Evolutionary conservation across 2,329 filamentous ascomycete genomes (phyloP).

Genomic region (Coniella vitis): DNA sequence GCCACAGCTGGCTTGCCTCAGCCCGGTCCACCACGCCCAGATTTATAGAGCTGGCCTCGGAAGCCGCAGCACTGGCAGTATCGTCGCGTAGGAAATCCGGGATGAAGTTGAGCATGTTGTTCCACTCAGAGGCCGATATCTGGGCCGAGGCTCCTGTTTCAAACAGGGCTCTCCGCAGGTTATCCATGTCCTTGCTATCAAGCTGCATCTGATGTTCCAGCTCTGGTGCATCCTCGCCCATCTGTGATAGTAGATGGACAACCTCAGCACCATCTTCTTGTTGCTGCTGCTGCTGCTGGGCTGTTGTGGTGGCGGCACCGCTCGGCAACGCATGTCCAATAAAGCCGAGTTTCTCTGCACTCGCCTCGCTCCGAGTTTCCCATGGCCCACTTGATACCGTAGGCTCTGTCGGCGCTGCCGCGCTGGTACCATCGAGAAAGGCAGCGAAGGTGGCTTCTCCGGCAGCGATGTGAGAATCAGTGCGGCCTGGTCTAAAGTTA

Average conservation of each 20-base stretch:
- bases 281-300: constrained; percentile 31
- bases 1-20: constrained; percentile 39
- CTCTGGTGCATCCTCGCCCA: constrained; percentile 18
- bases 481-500: constrained; percentile 24
- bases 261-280: constrained; percentile 33
- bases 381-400: constrained; percentile 16
- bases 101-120: constrained; percentile 43
- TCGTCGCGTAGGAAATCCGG: constrained; percentile 33
- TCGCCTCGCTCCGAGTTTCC: constrained; percentile 2
- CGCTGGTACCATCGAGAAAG: constrained; percentile 27
- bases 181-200: constrained; percentile 24
- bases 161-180: constrained; percentile 34
- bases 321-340: not conserved
- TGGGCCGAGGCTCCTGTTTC: constrained; percentile 15
- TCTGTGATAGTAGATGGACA: constrained; percentile 28
- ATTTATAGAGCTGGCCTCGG: constrained; percentile 23
- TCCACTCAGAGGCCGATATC: constrained; percentile 29
- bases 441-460: constrained; percentile 30
- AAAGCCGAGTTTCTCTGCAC: not conserved
- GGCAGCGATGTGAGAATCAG: constrained; percentile 22
- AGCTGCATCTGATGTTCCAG: constrained; percentile 19
- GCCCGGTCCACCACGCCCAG: constrained; percentile 33
- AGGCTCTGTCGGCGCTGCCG: constrained; percentile 18
- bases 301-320: constrained; percentile 16
- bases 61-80: constrained; percentile 12